Conservation (phyloP, 768 basidiomycete species). For the Termitomyces eurrhizus region DNA sequence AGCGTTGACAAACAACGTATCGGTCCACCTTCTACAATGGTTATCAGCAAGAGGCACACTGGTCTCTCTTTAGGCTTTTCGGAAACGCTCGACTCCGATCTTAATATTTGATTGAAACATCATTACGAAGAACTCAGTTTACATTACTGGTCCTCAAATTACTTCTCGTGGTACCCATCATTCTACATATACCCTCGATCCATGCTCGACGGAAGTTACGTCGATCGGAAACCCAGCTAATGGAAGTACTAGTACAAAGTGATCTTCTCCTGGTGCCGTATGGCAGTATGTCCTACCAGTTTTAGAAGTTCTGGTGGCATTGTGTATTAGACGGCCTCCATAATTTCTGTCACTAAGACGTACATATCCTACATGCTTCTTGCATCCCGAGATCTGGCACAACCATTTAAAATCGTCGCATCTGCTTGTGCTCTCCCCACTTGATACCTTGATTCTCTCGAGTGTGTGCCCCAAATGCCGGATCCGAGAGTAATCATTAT, state of each 20-base stretch:
- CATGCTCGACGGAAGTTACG: not conserved
- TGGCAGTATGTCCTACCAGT: not conserved
- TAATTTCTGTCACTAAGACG: not conserved
- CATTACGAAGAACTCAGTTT: too few relatives aligned
- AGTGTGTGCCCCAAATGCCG: not conserved
- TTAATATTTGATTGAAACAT: too few relatives aligned
- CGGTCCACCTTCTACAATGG: too few relatives aligned
- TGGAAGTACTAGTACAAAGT: not conserved
- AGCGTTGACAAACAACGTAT: too few relatives aligned
- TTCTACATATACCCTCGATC: too few relatives aligned
- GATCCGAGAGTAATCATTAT: slow-evolving; percentile 25
- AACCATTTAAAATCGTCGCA: not conserved
- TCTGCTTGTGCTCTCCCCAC: not conserved
- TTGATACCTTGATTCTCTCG: not conserved
- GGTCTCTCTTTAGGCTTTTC: too few relatives aligned
- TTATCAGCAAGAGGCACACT: too few relatives aligned
- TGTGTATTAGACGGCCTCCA: not conserved
- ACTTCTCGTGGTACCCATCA: too few relatives aligned
- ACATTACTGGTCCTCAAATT: too few relatives aligned
- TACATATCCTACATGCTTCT: not conserved
- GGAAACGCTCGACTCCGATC: too few relatives aligned
- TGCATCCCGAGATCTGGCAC: not conserved
- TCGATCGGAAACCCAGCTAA: not conserved
- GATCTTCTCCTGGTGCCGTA: not conserved
- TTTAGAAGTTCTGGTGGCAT: not conserved